These are phyloP conservation scores for Ustilago lituana DNA, from an alignment of 1,284 basidiomycete species.

Conservation along the genomic window DNA sequence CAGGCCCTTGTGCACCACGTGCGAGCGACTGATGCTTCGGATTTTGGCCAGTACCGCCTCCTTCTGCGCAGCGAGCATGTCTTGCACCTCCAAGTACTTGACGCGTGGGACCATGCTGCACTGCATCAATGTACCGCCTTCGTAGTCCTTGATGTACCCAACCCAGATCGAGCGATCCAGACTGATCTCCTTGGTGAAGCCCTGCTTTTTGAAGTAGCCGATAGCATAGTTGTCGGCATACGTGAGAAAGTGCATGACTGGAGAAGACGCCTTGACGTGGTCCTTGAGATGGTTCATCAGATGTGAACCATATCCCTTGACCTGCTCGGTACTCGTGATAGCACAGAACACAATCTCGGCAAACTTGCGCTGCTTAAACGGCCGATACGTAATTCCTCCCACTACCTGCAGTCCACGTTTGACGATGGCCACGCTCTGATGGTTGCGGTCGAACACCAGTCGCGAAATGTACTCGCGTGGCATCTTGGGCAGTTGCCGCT, in stretches of 20 bases:
- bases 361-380: conserved; percentile 92
- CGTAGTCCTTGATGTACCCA: conserved; percentile 99
- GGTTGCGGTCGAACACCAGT: conserved; percentile 91
- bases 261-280: conserved; percentile 82
- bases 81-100: conserved; percentile 85
- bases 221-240: conserved; percentile 99
- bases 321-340: conserved; percentile 93
- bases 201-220: conserved; percentile 97
- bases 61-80: conserved; percentile 82
- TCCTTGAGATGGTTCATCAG: conserved; percentile 99
- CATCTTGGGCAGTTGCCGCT: conserved; percentile 98
- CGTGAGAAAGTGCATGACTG: conserved; percentile 91
- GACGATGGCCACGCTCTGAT: conserved; percentile 90
- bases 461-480: conserved; percentile 97
- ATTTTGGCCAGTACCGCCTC: conserved; percentile 81
- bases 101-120: conserved; percentile 92
- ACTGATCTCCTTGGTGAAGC: conserved; percentile 94
- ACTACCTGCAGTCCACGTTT: conserved; percentile 95
- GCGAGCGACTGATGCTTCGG: conserved; percentile 83
- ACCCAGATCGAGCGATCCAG: conserved; percentile 92
- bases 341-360: conserved; percentile 99
- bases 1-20: conserved; percentile 85
- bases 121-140: conserved; percentile 99
- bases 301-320: conserved; percentile 98
- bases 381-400: conserved; percentile 96